A percentile compares a stretch with the other conserved stretches of the same genome.
phyloP scores from a whole-genome alignment of 1,284 basidiomycete genomes.

The Sporisorium reilianum region DNA sequence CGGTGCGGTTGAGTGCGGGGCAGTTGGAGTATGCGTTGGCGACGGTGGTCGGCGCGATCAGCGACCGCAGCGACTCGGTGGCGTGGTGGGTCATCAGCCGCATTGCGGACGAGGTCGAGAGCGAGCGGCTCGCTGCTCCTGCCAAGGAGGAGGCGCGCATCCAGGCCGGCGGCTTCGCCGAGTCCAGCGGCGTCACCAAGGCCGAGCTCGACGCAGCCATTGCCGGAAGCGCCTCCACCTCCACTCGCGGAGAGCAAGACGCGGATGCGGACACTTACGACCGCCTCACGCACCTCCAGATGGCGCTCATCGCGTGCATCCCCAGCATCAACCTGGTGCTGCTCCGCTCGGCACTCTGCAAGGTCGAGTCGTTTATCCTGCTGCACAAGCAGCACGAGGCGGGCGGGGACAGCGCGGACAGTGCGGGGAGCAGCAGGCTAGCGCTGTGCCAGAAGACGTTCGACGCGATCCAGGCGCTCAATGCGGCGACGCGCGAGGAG shows the following conservation, averaged over 20 bases:
- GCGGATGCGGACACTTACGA: constrained; percentile 20
- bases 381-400: constrained; percentile 21
- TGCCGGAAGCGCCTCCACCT: constrained; percentile 19
- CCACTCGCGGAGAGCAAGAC: background rate
- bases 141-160: background rate
- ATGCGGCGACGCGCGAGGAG: constrained; percentile 64
- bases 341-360: constrained; percentile 56
- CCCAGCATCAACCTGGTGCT: constrained; percentile 65
- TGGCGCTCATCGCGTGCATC: constrained; percentile 54
- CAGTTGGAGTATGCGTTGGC: constrained; percentile 62
- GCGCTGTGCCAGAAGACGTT: constrained; percentile 57
- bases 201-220: constrained; percentile 18
- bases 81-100: constrained; percentile 63
- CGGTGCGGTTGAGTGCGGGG: constrained; percentile 33
- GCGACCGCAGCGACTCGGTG: constrained; percentile 59
- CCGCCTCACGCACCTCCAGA: constrained; percentile 36
- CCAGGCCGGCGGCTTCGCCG: constrained; percentile 24
- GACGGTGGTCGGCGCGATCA: constrained; percentile 59
- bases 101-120: constrained; percentile 48
- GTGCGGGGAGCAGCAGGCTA: constrained; percentile 14
- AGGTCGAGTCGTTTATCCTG: constrained; percentile 54
- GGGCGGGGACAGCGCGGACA: background rate
- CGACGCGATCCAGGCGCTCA: constrained; percentile 58
- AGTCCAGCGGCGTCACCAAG: constrained; percentile 21
- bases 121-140: constrained; percentile 15